phyloP scores from a whole-genome alignment of 208 protist genomes.

The Crithidia fasciculata region DNA sequence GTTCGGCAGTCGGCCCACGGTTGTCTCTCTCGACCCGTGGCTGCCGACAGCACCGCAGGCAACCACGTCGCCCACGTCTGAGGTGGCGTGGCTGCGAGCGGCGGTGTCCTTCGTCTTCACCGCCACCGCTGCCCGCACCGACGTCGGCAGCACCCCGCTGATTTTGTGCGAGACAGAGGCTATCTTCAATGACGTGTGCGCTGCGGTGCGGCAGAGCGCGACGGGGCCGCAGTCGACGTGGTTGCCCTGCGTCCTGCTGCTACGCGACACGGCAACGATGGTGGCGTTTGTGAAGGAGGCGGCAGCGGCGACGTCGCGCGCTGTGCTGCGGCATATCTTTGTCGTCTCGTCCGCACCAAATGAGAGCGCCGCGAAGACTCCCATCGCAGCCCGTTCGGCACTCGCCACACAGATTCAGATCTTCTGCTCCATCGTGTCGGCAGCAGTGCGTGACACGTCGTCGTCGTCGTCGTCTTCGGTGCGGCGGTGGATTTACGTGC shows the following conservation, averaged over 20 bases:
- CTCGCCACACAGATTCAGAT: neutral
- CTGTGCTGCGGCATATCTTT: conserved; percentile 13
- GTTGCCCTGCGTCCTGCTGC: conserved; percentile 13
- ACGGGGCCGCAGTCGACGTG: neutral
- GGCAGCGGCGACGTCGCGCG: neutral
- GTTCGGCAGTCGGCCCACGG: neutral
- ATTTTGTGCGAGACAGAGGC: conserved; percentile 18
- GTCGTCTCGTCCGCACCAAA: neutral
- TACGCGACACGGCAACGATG: neutral
- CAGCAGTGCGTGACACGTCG: neutral
- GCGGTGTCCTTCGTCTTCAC: conserved; percentile 22
- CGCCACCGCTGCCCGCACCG: conserved; percentile 11
- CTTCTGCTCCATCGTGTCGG: neutral
- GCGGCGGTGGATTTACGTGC: conserved; percentile 8
- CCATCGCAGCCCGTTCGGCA: neutral
- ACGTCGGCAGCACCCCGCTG: conserved; percentile 17
- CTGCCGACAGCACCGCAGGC: neutral
- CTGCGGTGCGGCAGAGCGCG: neutral
- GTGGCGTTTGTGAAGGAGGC: neutral
- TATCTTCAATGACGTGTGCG: neutral
- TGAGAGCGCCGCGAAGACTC: neutral
- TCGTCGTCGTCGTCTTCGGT: no score
- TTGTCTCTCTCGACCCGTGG: conserved; percentile 7
- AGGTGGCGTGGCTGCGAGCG: conserved; percentile 10
- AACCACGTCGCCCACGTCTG: neutral